These are phyloP conservation scores for Phytophthora citricola DNA, from an alignment of 352 stramenopile genomes.

Conservation along the genomic window DNA sequence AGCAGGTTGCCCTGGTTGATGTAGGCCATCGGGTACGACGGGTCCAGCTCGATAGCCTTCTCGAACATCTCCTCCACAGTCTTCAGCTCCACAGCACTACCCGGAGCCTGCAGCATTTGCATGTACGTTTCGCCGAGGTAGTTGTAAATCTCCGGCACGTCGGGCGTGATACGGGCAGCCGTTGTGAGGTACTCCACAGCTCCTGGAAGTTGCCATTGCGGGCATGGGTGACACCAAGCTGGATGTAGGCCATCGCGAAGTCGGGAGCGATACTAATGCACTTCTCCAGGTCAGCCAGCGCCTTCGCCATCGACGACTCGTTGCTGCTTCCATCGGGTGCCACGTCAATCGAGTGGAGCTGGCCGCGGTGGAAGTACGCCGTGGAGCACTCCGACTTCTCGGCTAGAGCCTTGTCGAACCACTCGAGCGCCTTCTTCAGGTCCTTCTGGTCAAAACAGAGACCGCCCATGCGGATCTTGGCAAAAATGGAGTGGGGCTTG, in stretches of 20 bases:
- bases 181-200: constrained; percentile 73
- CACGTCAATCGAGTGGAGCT: constrained; percentile 84
- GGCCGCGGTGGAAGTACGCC: constrained; percentile 83
- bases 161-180: constrained; percentile 68
- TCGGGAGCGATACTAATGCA: constrained; percentile 75
- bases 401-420: constrained; percentile 76
- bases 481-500: constrained; percentile 80
- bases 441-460: constrained; percentile 88
- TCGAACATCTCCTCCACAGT: constrained; percentile 81
- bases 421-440: constrained; percentile 69
- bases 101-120: constrained; percentile 75
- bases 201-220: constrained; percentile 76
- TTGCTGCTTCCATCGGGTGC: constrained; percentile 56
- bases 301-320: constrained; percentile 59
- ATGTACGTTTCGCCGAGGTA: constrained; percentile 90
- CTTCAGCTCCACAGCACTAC: constrained; percentile 56
- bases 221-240: constrained; percentile 78
- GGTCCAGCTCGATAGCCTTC: constrained; percentile 80
- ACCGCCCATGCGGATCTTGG: constrained; percentile 84
- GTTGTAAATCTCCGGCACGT: constrained; percentile 87
- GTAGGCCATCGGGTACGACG: constrained; percentile 87
- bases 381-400: constrained; percentile 76
- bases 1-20: constrained; percentile 87
- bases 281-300: constrained; percentile 71
- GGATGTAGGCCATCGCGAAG: constrained; percentile 87